phyloP scores from a whole-genome alignment of 768 basidiomycete genomes.

The Podaxis sp. region DNA sequence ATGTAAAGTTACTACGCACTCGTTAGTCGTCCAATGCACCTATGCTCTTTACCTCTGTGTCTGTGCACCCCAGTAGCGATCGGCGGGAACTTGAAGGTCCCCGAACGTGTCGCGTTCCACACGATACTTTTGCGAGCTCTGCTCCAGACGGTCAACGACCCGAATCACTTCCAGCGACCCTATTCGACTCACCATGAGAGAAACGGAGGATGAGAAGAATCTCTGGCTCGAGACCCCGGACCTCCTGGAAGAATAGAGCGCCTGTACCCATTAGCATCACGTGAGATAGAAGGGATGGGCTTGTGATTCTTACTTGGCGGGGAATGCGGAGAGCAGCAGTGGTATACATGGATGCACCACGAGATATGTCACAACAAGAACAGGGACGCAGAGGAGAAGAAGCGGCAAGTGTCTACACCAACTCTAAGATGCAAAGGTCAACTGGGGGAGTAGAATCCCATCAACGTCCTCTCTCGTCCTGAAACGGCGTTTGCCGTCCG shows the following conservation, averaged over 20 bases:
- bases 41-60: constrained; percentile 73
- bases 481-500: constrained; percentile 27
- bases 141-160: not conserved
- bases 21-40: not conserved
- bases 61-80: constrained; percentile 96
- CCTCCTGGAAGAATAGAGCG: constrained; percentile 22
- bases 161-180: not conserved
- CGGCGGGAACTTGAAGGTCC: constrained; percentile 75
- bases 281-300: constrained; percentile 22
- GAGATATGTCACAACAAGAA: not conserved
- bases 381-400: not conserved
- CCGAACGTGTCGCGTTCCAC: constrained; percentile 95
- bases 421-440: not conserved
- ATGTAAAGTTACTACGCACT: not conserved
- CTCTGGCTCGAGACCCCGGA: constrained; percentile 22
- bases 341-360: constrained; percentile 7
- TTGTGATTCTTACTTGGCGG: constrained; percentile 11
- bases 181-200: constrained; percentile 28
- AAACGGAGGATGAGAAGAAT: constrained; percentile 32
- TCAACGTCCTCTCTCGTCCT: constrained; percentile 4
- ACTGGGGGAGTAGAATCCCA: not conserved
- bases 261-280: constrained; percentile 30
- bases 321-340: constrained; percentile 13
- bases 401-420: not conserved
- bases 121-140: constrained; percentile 60